Conservation (phyloP, 805 yeast species). For the Vanderwaltozyma verrucispora region DNA sequence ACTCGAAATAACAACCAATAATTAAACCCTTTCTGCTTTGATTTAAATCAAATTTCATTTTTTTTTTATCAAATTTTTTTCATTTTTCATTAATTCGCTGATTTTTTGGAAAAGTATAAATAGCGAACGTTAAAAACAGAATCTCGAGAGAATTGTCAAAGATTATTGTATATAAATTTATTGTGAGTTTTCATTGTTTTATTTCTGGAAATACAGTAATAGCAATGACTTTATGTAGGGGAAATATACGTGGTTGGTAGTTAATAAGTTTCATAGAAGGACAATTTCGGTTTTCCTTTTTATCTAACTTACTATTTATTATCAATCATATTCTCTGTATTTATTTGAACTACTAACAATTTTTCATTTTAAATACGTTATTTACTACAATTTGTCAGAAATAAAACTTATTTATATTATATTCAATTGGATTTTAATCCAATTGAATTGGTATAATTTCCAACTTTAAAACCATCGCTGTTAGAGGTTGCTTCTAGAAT, state of each 20-base stretch:
- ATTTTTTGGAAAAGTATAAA: background rate
- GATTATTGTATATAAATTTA: too few relatives aligned
- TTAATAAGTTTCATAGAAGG: too few relatives aligned
- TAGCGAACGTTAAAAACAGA: background rate
- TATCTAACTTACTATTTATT: background rate
- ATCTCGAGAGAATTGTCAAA: too few relatives aligned
- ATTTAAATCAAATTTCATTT: too few relatives aligned
- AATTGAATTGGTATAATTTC: constrained; percentile 6
- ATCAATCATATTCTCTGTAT: background rate
- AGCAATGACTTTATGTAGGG: background rate
- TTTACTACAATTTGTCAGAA: background rate
- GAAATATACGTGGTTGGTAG: background rate
- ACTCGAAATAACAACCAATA: too few relatives aligned
- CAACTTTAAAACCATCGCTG: constrained; percentile 98
- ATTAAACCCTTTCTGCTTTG: too few relatives aligned
- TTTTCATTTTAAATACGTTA: too few relatives aligned
- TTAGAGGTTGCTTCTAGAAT: constrained; percentile 78
- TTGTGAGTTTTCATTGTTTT: too few relatives aligned
- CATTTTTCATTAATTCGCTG: background rate
- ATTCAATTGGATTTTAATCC: background rate
- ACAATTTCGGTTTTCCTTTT: too few relatives aligned
- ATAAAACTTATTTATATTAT: constrained; percentile 1
- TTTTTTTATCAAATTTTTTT: background rate
- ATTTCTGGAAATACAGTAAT: too few relatives aligned
- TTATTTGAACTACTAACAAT: too few relatives aligned